Conservation (phyloP, 345 rosid species). For the Limnanthes douglasii region DNA sequence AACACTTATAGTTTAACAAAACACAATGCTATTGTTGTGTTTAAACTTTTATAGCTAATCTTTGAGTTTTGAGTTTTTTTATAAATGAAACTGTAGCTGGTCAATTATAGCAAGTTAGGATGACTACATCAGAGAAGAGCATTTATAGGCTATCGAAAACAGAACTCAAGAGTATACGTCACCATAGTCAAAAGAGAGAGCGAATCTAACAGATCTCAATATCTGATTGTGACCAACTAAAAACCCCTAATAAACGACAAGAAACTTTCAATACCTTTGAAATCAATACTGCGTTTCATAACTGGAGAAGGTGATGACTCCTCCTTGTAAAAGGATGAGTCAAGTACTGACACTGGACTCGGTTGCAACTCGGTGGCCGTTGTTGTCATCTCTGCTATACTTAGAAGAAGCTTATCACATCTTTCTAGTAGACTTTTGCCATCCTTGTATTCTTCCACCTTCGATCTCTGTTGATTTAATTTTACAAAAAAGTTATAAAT, state of each 20-base stretch:
- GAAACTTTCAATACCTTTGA: conserved; percentile 31
- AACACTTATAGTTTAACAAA: neutral
- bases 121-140: too few species aligned
- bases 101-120: too few species aligned
- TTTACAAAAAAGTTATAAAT: neutral
- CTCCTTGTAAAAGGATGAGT: conserved; percentile 68
- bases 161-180: conserved; percentile 7
- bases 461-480: conserved; percentile 25
- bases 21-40: too few species aligned
- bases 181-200: conserved; percentile 6
- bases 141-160: neutral
- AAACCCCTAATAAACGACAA: neutral
- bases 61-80: too few species aligned
- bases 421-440: conserved; percentile 65
- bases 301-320: conserved; percentile 74
- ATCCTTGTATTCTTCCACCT: conserved; percentile 36
- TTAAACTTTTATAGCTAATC: too few species aligned
- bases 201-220: too few species aligned
- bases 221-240: conserved; percentile 9
- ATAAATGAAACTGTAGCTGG: too few species aligned
- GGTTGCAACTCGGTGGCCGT: conserved; percentile 50
- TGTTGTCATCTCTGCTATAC: conserved; percentile 77
- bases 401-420: conserved; percentile 75
- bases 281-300: conserved; percentile 69
- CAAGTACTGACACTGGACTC: conserved; percentile 93